Evolutionary conservation across 2,329 filamentous ascomycete species (phyloP).

Genomic region (Coniochaeta hoffmannii): DNA sequence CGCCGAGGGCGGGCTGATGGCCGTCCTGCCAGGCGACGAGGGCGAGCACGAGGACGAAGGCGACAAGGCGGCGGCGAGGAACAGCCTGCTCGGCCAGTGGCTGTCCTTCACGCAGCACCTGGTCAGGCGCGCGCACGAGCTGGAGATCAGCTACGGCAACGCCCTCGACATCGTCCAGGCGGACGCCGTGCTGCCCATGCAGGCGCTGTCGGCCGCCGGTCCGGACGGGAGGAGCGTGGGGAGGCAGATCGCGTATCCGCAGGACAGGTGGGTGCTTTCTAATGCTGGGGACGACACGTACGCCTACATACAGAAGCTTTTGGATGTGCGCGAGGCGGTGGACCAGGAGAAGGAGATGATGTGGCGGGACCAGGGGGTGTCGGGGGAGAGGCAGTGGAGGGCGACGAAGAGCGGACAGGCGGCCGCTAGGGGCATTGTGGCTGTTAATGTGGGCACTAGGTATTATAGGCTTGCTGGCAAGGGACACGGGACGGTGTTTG

Average conservation of each 20-base stretch:
- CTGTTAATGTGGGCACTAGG: conserved; percentile 40
- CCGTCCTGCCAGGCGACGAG: conserved; percentile 38
- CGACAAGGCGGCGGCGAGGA: conserved; percentile 35
- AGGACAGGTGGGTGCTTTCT: conserved; percentile 48
- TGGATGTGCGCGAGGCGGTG: conserved; percentile 39
- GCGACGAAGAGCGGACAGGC: conserved; percentile 19
- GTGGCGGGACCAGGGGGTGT: conserved; percentile 27
- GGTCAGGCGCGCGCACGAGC: conserved; percentile 46
- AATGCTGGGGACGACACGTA: conserved; percentile 47
- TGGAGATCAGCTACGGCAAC: conserved; percentile 46
- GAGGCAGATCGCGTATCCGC: conserved; percentile 44
- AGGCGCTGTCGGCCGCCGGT: conserved; percentile 45
- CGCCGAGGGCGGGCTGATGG: conserved; percentile 46
- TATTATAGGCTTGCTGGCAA: conserved; percentile 43
- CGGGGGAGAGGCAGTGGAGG: conserved; percentile 30
- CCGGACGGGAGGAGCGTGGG: conserved; percentile 41
- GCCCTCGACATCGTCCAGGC: conserved; percentile 40
- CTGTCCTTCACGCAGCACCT: conserved; percentile 47
- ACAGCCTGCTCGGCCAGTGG: conserved; percentile 49
- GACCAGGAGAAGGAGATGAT: conserved; percentile 21
- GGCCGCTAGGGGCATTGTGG: conserved; percentile 36
- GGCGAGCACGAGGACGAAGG: conserved; percentile 21
- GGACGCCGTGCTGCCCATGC: conserved; percentile 41
- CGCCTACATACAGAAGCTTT: conserved; percentile 33
- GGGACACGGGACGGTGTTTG: conserved; percentile 40